These are phyloP conservation scores for California macrophylla DNA, from an alignment of 441 rosid species.

Conservation along the genomic window DNA sequence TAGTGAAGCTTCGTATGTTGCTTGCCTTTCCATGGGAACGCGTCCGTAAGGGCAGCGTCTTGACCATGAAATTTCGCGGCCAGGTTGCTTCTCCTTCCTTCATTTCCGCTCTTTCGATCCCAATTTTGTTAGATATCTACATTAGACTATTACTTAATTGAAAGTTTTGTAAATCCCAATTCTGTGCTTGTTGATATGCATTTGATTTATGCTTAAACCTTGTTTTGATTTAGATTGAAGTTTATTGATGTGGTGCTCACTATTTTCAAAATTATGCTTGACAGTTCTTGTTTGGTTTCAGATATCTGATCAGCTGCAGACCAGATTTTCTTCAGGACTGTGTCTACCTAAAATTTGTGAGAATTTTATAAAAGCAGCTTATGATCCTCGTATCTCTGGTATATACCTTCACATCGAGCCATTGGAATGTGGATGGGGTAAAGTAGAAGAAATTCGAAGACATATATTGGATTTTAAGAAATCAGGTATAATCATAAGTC, in stretches of 20 bases:
- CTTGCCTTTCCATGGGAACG: slow-evolving; percentile 85
- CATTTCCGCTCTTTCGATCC: too few relatives aligned
- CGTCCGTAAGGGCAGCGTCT: slow-evolving; percentile 72
- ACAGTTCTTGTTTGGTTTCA: slow-evolving; percentile 29
- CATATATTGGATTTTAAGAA: slow-evolving; percentile 76
- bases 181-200: not conserved
- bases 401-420: slow-evolving; percentile 80
- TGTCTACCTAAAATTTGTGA: slow-evolving; percentile 85
- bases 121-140: too few relatives aligned
- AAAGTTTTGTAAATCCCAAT: too few relatives aligned
- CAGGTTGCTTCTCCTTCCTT: slow-evolving; percentile 38
- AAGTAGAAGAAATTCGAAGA: slow-evolving; percentile 81
- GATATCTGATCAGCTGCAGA: slow-evolving; percentile 91
- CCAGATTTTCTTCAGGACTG: slow-evolving; percentile 75
- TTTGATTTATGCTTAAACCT: not conserved
- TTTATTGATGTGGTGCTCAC: not conserved
- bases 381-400: slow-evolving; percentile 87
- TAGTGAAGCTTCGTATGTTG: slow-evolving; percentile 64
- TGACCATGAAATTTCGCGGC: slow-evolving; percentile 78
- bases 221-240: not conserved
- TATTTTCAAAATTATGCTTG: not conserved
- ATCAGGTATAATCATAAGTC: slow-evolving; percentile 44
- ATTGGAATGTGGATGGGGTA: slow-evolving; percentile 86
- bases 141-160: too few relatives aligned
- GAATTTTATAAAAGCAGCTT: slow-evolving; percentile 75